phyloP scores from a whole-genome alignment of 1,284 basidiomycete species.

The Moesziomyces parantarcticus region DNA sequence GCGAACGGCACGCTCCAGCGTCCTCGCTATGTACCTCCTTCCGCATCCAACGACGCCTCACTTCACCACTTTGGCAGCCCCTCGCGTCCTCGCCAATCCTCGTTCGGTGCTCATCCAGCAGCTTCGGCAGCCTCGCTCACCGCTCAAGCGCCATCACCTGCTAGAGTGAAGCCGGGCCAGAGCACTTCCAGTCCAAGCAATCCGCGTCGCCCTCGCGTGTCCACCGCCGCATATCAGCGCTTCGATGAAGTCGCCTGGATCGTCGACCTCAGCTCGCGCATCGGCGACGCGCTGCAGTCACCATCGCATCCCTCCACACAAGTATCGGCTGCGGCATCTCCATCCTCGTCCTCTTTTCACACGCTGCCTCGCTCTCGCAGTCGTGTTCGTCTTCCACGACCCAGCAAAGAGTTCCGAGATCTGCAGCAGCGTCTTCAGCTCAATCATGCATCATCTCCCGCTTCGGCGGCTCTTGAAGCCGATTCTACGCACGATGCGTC shows the following conservation, averaged over 20 bases:
- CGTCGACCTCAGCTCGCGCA: conserved; percentile 44
- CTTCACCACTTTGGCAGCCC: too few relatives aligned
- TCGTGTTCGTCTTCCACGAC: conserved; percentile 34
- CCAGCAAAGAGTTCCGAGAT: conserved; percentile 41
- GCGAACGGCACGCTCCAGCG: too few relatives aligned
- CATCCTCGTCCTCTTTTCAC: conserved; percentile 12
- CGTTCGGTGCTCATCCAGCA: too few relatives aligned
- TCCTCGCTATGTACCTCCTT: too few relatives aligned
- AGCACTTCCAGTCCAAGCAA: not conserved
- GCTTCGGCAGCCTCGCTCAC: conserved; percentile 2
- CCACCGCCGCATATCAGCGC: conserved; percentile 41
- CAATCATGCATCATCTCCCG: conserved; percentile 1
- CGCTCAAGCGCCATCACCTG: not conserved
- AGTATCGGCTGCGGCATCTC: not conserved
- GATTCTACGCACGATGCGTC: not conserved
- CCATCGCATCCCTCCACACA: conserved; percentile 2
- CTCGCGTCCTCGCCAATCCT: too few relatives aligned
- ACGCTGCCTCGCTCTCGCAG: conserved; percentile 8
- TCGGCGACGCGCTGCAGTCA: conserved; percentile 29
- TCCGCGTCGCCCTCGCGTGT: conserved; percentile 14
- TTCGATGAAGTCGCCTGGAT: conserved; percentile 49
- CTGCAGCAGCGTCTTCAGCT: conserved; percentile 27
- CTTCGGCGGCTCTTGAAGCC: conserved; percentile 6
- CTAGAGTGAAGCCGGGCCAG: not conserved
- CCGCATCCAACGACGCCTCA: too few relatives aligned